Percentiles rank a stretch among this genome's conserved stretches.
These are phyloP conservation scores for Corylus americana DNA, from an alignment of 306 rosid genomes.

Conservation along the genomic window DNA sequence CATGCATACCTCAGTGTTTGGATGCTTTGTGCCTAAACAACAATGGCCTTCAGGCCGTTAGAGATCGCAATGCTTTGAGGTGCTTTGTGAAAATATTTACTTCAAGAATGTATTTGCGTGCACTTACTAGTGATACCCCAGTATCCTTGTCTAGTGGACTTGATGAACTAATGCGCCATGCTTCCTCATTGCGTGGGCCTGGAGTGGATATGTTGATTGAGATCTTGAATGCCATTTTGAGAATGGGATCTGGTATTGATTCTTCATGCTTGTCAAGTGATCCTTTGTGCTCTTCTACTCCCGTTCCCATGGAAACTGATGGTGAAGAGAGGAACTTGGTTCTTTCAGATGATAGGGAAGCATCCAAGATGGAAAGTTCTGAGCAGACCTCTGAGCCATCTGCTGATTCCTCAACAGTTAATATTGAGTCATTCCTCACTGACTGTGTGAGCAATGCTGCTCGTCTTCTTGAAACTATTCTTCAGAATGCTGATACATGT, in stretches of 20 bases:
- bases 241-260: conserved; percentile 74
- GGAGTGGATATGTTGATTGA: conserved; percentile 97
- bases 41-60: conserved; percentile 87
- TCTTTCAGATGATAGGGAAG: conserved; percentile 53
- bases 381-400: conserved; percentile 65
- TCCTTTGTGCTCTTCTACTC: conserved; percentile 57
- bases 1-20: conserved; percentile 94
- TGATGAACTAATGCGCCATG: conserved; percentile 98
- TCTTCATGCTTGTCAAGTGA: conserved; percentile 48
- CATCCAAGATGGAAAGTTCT: conserved; percentile 53
- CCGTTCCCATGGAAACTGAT: conserved; percentile 95
- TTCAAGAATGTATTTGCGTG: conserved; percentile 74
- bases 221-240: conserved; percentile 65
- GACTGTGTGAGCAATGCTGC: conserved; percentile 87
- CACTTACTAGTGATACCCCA: conserved; percentile 80
- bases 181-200: conserved; percentile 82
- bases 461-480: conserved; percentile 90
- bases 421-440: conserved; percentile 75
- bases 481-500: conserved; percentile 96
- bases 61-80: conserved; percentile 80
- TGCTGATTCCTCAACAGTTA: conserved; percentile 49
- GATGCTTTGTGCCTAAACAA: conserved; percentile 90
- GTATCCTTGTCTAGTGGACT: conserved; percentile 86
- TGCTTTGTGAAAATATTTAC: conserved; percentile 96
- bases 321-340: conserved; percentile 60